Conservation (phyloP, 208 protist genomes). For the Lotmaria passim region DNA sequence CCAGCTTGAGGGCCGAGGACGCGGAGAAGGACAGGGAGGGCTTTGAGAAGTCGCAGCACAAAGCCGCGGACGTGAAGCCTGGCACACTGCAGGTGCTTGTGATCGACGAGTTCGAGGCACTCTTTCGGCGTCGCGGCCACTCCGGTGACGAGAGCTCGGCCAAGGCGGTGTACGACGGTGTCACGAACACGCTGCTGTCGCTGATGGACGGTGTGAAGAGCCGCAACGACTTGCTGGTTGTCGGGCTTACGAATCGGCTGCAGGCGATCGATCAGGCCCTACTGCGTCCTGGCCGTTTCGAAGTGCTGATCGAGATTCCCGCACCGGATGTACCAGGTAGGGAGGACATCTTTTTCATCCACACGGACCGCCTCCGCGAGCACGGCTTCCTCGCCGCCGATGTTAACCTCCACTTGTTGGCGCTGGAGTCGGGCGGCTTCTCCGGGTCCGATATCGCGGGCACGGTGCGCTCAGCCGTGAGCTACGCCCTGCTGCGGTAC, state of each 20-base stretch:
- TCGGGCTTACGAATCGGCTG: slow-evolving; percentile 94
- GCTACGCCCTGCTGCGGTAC: slow-evolving; percentile 80
- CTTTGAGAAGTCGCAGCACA: slow-evolving; percentile 3
- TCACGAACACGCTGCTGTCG: slow-evolving; percentile 98
- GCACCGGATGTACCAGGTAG: slow-evolving; percentile 83
- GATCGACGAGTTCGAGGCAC: slow-evolving; percentile 99
- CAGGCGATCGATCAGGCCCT: slow-evolving; percentile 92
- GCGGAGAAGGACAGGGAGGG: slow-evolving; percentile 15
- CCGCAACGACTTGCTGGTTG: slow-evolving; percentile 92
- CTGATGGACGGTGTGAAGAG: slow-evolving; percentile 93
- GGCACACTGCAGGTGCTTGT: slow-evolving; percentile 98
- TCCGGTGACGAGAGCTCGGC: slow-evolving; percentile 93
- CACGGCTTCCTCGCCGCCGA: slow-evolving; percentile 67
- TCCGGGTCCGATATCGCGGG: slow-evolving; percentile 96
- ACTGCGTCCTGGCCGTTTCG: slow-evolving; percentile 93
- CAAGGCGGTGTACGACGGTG: slow-evolving; percentile 96
- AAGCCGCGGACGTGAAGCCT: neutral
- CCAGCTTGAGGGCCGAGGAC: slow-evolving; percentile 40
- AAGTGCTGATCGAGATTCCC: slow-evolving; percentile 93
- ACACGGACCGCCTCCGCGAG: slow-evolving; percentile 89
- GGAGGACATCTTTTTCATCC: slow-evolving; percentile 92
- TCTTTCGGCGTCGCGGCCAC: slow-evolving; percentile 95
- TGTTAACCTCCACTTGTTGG: slow-evolving; percentile 94
- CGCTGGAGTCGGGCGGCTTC: slow-evolving; percentile 96
- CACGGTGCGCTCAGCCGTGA: slow-evolving; percentile 79